Evolutionary conservation across 179 eudicot genomes (phyloP), one percentile per base, ranked within the genome.

Genomic region (Beta macrorhiza): DNA sequence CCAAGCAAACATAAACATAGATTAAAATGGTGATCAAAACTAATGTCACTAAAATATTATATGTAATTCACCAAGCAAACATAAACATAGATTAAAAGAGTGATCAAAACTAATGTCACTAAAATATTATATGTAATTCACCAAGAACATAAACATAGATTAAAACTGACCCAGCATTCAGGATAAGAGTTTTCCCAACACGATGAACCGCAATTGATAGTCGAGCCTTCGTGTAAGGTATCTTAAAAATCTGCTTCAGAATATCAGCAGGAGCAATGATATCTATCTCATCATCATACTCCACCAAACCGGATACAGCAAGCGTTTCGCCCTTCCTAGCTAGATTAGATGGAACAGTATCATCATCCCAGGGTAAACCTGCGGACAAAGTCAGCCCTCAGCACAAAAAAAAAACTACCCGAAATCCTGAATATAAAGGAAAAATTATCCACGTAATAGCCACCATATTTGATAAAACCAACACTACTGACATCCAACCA

Each of bases 231-330:
- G 99, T 89, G 88, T 95, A 93, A 53, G 99, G 99, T 88, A 95
- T 93, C 85, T 93, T 93, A 80, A 95, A 95, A 75, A 93, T 92
- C 87, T 95, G 99, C 89, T 95, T 95, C 79, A 95, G 71, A 84
- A 95, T 88, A 80, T 95, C 95, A 83, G 97, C 93, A 49, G 99
- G 99, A 68, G 98, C 99, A 78, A 95, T 95, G 58, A 95, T 91
- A 90, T 95, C 99, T 67, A 93, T 88, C 81, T 92, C 97, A 83
- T 95, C 98, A 71, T 92, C 98, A 87, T 92, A 90, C 59, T 95
- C 93, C 72, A 84, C 97, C 83, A 95, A 81, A 78, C 99, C 98
- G 76, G 99, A 87, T 25, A 95, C 98, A 81, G 98, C 99, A 84
- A 95, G 94, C 72, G 97, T 91, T 84, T 95, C 97, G n/a, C 98